Conservation (phyloP, 768 basidiomycete genomes). For the Pleurotus platypus region DNA sequence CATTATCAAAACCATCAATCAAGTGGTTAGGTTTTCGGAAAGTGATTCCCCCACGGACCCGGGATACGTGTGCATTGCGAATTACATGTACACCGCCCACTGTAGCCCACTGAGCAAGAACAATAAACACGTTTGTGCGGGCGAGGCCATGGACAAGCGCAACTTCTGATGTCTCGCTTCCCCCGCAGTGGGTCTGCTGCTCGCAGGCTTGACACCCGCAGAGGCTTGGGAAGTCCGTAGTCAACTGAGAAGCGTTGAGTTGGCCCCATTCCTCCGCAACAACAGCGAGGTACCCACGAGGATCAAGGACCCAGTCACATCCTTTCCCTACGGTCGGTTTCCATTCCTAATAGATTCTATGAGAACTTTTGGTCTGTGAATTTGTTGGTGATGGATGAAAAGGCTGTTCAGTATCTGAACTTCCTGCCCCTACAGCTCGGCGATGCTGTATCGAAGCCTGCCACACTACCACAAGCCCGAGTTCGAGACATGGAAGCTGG, state of each 20-base stretch:
- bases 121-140: background rate
- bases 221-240: constrained; percentile 6
- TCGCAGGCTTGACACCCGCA: background rate
- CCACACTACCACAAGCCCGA: background rate
- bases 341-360: constrained; percentile 7
- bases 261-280: constrained; percentile 8
- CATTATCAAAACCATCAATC: background rate
- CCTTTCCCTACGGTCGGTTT: background rate
- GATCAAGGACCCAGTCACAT: constrained; percentile 14
- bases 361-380: constrained; percentile 1
- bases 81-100: background rate
- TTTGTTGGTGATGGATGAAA: constrained; percentile 3
- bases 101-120: background rate
- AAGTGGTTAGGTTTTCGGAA: too few relatives aligned
- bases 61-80: background rate
- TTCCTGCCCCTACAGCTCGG: background rate
- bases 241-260: constrained; percentile 3
- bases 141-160: background rate
- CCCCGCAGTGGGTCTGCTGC: constrained; percentile 4
- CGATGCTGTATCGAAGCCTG: background rate
- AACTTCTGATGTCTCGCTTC: background rate
- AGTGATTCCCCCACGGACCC: constrained; percentile 5
- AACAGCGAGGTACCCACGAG: constrained; percentile 20
- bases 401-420: constrained; percentile 1
- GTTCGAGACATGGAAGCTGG: background rate